These are phyloP conservation scores for Talaromyces ruber DNA, from an alignment of 495 filamentous ascomycete genomes.

Conservation along the genomic window DNA sequence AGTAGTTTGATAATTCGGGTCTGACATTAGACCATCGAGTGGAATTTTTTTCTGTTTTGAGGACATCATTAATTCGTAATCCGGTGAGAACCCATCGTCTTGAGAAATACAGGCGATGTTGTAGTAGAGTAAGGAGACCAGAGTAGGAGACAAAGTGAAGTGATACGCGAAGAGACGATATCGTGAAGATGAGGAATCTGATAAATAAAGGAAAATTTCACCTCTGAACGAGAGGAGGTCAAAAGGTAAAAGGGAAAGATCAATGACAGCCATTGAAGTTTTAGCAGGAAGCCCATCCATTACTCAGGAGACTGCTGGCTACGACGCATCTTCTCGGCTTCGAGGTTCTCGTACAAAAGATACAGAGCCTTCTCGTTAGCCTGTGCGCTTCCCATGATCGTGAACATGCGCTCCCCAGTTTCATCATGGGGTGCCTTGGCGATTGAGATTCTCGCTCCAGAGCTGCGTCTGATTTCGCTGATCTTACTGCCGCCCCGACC, in stretches of 20 bases:
- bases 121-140: not conserved
- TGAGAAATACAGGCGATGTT: not conserved
- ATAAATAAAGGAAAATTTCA: not conserved
- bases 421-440: conserved; percentile 97
- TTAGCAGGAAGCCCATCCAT: not conserved
- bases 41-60: not conserved
- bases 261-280: not conserved
- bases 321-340: conserved; percentile 96
- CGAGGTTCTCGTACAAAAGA: conserved; percentile 95
- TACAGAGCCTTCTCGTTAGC: conserved; percentile 94
- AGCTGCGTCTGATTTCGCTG: conserved; percentile 92
- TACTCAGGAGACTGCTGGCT: conserved; percentile 71
- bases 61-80: conserved; percentile 6
- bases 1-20: not conserved
- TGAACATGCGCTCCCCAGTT: conserved; percentile 98
- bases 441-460: conserved; percentile 94
- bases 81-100: not conserved
- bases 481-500: conserved; percentile 92
- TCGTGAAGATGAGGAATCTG: not conserved
- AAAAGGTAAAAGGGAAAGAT: not conserved
- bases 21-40: not conserved
- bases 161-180: not conserved
- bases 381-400: conserved; percentile 86
- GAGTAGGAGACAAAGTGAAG: not conserved
- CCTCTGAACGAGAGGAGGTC: not conserved